phyloP scores from a whole-genome alignment of 1,284 basidiomycete genomes.

The Pseudozyma sp. region DNA sequence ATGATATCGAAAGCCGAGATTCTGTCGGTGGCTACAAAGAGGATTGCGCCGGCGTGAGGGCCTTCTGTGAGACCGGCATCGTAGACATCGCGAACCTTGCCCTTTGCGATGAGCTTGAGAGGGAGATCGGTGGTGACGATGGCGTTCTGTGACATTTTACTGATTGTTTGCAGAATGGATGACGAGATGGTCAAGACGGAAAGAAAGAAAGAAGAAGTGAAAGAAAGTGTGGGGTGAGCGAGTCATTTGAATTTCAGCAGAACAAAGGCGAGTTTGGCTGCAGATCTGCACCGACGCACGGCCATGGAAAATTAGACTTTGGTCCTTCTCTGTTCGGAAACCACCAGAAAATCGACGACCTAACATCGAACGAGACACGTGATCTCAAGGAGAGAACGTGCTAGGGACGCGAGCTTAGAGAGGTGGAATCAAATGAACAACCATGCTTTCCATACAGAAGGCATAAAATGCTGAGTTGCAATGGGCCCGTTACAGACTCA shows the following conservation, averaged over 20 bases:
- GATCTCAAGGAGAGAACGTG: constrained; percentile 9
- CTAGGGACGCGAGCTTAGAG: constrained; percentile 12
- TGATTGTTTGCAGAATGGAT: neutral
- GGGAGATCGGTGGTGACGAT: constrained; percentile 61
- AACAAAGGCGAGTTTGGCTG: constrained; percentile 12
- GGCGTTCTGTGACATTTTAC: constrained; percentile 39
- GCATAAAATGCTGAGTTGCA: too few species aligned
- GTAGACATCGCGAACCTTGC: constrained; percentile 68
- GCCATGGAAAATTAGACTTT: neutral
- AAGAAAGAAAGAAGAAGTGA: neutral
- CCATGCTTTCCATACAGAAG: neutral
- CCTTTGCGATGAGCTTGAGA: constrained; percentile 64
- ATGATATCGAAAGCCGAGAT: constrained; percentile 96
- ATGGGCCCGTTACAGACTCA: too few species aligned
- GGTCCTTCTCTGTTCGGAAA: too few species aligned
- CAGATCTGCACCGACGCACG: neutral
- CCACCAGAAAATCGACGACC: neutral
- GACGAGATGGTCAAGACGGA: neutral
- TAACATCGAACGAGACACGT: constrained; percentile 26
- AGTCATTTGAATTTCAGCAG: constrained; percentile 15
- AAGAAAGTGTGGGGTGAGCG: constrained; percentile 7
- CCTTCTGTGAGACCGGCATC: constrained; percentile 55
- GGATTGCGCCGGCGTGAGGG: constrained; percentile 65
- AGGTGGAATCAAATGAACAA: constrained; percentile 10
- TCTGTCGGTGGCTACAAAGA: constrained; percentile 95